phyloP scores from a whole-genome alignment of 2,329 filamentous ascomycete species.

The Cercospora sojina region DNA sequence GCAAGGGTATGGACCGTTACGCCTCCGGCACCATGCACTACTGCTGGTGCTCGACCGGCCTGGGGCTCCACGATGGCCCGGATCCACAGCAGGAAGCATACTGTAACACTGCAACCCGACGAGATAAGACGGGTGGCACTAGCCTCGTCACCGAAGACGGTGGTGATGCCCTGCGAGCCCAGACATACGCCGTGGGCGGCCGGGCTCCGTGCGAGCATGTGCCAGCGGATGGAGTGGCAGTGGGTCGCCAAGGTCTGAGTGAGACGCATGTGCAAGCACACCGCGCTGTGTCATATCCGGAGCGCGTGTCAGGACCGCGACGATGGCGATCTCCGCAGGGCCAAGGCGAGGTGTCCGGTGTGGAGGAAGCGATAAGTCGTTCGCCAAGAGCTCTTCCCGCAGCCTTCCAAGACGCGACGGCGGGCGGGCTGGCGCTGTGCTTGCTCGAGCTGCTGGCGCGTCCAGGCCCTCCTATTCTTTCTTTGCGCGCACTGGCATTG shows the following conservation, averaged over 20 bases:
- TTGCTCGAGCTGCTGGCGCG: neutral
- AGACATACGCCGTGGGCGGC: constrained; percentile 6
- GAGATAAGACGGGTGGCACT: constrained; percentile 20
- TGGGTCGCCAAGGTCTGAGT: constrained; percentile 27
- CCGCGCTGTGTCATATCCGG: constrained; percentile 16
- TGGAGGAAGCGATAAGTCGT: constrained; percentile 19
- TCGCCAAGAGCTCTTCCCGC: constrained; percentile 21
- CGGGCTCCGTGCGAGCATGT: constrained; percentile 22
- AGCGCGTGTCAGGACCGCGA: constrained; percentile 4
- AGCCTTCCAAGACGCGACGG: neutral
- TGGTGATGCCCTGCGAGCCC: constrained; percentile 9
- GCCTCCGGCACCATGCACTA: constrained; percentile 19
- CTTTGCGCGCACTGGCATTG: neutral
- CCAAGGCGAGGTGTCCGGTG: constrained; percentile 18
- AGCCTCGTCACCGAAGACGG: constrained; percentile 6
- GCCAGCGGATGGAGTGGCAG: constrained; percentile 17
- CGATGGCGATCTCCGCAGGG: constrained; percentile 21
- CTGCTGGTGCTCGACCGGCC: constrained; percentile 16
- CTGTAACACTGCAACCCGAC: constrained; percentile 1
- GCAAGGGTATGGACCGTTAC: constrained; percentile 7
- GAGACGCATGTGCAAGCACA: constrained; percentile 23
- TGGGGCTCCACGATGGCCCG: constrained; percentile 7
- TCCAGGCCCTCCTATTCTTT: neutral
- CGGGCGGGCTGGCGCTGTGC: constrained; percentile 10
- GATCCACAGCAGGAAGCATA: constrained; percentile 14